Evolutionary conservation across 768 basidiomycete species (phyloP).

Genomic region (Lentinula raphanica): DNA sequence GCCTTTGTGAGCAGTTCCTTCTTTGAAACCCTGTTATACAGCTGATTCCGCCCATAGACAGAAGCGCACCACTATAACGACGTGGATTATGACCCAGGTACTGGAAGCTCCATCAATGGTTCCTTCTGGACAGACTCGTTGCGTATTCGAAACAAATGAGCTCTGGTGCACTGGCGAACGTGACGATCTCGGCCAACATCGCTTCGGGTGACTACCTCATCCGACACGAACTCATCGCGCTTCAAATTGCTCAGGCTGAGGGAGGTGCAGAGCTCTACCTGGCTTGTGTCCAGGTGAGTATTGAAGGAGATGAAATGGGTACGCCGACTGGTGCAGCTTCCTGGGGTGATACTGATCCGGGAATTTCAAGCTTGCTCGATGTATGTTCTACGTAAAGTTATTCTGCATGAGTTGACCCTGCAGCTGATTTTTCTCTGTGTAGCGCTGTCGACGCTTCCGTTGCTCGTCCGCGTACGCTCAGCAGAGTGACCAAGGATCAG

Average conservation of each 20-base stretch:
- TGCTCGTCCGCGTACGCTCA: background rate
- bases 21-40: background rate
- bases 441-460: too few relatives aligned
- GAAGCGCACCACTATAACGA: background rate
- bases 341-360: constrained; percentile 47
- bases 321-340: constrained; percentile 35
- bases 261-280: constrained; percentile 27
- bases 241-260: constrained; percentile 33
- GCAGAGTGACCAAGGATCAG: constrained; percentile 1
- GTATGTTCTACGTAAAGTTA: background rate
- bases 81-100: constrained; percentile 32
- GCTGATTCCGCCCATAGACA: background rate
- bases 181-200: constrained; percentile 21
- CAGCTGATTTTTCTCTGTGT: background rate
- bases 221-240: constrained; percentile 48
- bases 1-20: background rate
- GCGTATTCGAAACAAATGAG: background rate
- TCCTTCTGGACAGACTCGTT: constrained; percentile 51
- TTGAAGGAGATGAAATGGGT: constrained; percentile 15
- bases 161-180: constrained; percentile 23
- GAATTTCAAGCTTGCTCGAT: constrained; percentile 18
- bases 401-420: too few relatives aligned
- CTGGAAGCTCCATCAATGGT: constrained; percentile 41
- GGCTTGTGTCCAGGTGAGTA: constrained; percentile 30
- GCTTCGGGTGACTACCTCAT: constrained; percentile 41